These are phyloP conservation scores for Xylaria longipes DNA, from an alignment of 495 filamentous ascomycete genomes.

Conservation along the genomic window DNA sequence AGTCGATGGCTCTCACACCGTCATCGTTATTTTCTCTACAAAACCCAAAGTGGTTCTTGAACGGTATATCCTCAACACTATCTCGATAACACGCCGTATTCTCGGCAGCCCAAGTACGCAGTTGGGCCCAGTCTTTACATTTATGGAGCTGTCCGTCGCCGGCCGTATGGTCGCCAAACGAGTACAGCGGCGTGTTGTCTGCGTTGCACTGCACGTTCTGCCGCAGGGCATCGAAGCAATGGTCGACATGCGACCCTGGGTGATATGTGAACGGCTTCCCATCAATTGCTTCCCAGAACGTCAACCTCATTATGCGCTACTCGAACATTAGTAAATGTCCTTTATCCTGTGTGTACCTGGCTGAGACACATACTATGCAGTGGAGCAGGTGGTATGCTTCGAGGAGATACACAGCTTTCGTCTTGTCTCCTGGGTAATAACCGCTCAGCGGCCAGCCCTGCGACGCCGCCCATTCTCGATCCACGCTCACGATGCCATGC, in stretches of 20 bases:
- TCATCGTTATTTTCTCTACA: conserved; percentile 5
- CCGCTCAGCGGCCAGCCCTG: conserved; percentile 9
- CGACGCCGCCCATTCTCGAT: conserved; percentile 1
- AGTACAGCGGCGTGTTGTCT: conserved; percentile 16
- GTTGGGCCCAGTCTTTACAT: conserved; percentile 8
- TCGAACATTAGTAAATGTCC: background rate
- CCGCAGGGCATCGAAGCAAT: conserved; percentile 18
- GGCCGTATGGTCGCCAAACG: conserved; percentile 12
- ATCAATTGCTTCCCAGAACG: conserved; percentile 14
- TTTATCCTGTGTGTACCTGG: background rate
- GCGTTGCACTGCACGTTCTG: conserved; percentile 14
- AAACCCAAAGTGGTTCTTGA: conserved; percentile 13
- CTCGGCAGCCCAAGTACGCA: conserved; percentile 1
- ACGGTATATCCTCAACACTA: conserved; percentile 14
- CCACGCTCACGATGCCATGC: conserved; percentile 16
- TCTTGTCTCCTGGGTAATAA: conserved; percentile 1
- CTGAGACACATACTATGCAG: conserved; percentile 16
- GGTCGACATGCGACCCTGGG: conserved; percentile 5
- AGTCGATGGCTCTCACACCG: conserved; percentile 15
- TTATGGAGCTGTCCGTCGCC: conserved; percentile 15
- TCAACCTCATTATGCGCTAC: conserved; percentile 15
- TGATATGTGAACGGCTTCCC: conserved; percentile 10
- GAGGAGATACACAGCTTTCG: conserved; percentile 14
- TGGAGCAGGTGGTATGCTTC: conserved; percentile 20
- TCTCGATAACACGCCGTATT: conserved; percentile 12